phyloP scores from a whole-genome alignment of 1,139 yeast genomes.

The Zygoascus sp. region DNA sequence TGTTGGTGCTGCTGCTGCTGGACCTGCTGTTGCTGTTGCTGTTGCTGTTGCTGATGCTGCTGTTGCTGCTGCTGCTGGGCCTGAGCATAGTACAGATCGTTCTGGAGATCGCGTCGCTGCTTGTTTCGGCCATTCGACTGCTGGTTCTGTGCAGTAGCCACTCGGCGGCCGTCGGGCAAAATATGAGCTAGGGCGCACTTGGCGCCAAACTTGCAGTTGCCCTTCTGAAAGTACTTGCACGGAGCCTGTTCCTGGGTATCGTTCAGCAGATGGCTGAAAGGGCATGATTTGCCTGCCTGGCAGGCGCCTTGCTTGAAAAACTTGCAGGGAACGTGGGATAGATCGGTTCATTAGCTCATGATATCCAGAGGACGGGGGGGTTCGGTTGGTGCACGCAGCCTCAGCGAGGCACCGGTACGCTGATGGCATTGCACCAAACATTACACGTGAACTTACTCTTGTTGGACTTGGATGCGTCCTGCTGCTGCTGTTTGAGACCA shows the following conservation, averaged over 20 bases:
- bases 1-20: neutral
- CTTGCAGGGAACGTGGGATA: slow-evolving; percentile 94
- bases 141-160: slow-evolving; percentile 47
- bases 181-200: slow-evolving; percentile 93
- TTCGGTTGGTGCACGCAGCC: no score
- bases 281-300: slow-evolving; percentile 90
- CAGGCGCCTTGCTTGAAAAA: slow-evolving; percentile 87
- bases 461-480: slow-evolving; percentile 7
- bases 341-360: slow-evolving; percentile 33
- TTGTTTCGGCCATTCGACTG: slow-evolving; percentile 19
- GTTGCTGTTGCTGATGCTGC: slow-evolving; percentile 7
- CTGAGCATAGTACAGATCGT: slow-evolving; percentile 1
- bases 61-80: slow-evolving; percentile 7
- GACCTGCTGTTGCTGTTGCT: neutral
- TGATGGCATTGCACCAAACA: no score
- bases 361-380: neutral
- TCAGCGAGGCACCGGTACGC: no score
- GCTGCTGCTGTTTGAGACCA: slow-evolving; percentile 14
- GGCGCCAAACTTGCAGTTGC: slow-evolving; percentile 88
- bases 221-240: slow-evolving; percentile 90
- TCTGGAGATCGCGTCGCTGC: slow-evolving; percentile 20
- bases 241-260: slow-evolving; percentile 67
- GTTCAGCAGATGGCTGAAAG: slow-evolving; percentile 71
- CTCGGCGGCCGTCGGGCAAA: slow-evolving; percentile 81
- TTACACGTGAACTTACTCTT: slow-evolving; percentile 8